These are phyloP conservation scores for Aureobasidium sp. DNA, from an alignment of 2,329 filamentous ascomycete genomes.

Conservation along the genomic window DNA sequence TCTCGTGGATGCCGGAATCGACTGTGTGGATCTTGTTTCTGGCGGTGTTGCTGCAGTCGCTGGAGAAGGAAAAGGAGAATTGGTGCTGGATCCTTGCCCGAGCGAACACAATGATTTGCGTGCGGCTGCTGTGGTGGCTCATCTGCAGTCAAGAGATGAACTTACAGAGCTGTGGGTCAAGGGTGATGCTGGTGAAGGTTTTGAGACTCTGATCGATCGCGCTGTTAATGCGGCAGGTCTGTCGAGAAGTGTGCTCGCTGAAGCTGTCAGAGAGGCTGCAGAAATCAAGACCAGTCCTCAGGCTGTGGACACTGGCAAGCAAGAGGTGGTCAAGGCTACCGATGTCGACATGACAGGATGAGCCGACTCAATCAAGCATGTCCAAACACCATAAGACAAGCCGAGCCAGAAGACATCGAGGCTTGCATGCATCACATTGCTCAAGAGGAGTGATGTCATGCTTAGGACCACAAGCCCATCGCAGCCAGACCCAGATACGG, in stretches of 20 bases:
- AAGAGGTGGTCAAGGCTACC: slow-evolving; percentile 14
- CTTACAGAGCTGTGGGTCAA: slow-evolving; percentile 94
- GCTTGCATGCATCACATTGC: neutral
- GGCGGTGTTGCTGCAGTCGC: slow-evolving; percentile 70
- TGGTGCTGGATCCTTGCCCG: slow-evolving; percentile 74
- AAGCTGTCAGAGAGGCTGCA: slow-evolving; percentile 52
- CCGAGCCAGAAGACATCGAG: neutral
- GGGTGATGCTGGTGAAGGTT: slow-evolving; percentile 49
- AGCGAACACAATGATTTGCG: slow-evolving; percentile 69
- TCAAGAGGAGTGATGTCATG: no score
- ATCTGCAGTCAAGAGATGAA: slow-evolving; percentile 78
- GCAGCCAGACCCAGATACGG: no score
- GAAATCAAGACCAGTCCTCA: slow-evolving; percentile 23
- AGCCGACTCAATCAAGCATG: neutral
- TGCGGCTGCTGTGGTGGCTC: slow-evolving; percentile 83
- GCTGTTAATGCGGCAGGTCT: slow-evolving; percentile 55
- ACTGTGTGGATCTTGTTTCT: slow-evolving; percentile 83
- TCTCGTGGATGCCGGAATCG: slow-evolving; percentile 88
- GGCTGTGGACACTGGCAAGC: neutral
- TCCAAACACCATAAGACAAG: neutral
- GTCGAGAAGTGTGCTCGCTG: slow-evolving; percentile 50
- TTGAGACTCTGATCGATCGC: slow-evolving; percentile 51
- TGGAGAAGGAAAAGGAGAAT: slow-evolving; percentile 27
- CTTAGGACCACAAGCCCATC: no score
- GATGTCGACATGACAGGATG: slow-evolving; percentile 24